Conservation (phyloP, 1,284 basidiomycete genomes). For the Marasmius sp. region DNA sequence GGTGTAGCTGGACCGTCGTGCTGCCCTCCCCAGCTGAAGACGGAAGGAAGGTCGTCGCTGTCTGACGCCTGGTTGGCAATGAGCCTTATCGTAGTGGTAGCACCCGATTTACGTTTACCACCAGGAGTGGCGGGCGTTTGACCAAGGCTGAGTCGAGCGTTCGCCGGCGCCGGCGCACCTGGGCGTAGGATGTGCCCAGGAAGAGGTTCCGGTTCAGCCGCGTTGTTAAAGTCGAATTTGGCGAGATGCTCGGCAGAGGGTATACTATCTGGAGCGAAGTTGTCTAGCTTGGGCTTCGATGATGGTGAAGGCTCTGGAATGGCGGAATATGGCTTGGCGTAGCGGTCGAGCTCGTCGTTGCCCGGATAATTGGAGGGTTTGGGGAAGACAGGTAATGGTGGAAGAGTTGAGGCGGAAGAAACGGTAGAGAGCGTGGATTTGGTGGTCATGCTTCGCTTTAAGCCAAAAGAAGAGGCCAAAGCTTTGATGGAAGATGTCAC, state of each 20-base stretch:
- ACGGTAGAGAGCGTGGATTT: slow-evolving; percentile 26
- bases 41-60: slow-evolving; percentile 9
- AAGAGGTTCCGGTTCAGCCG: slow-evolving; percentile 43
- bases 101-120: slow-evolving; percentile 34
- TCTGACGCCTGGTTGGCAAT: slow-evolving; percentile 37
- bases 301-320: slow-evolving; percentile 41
- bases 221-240: slow-evolving; percentile 25
- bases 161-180: slow-evolving; percentile 54
- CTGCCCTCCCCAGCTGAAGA: neutral
- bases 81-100: slow-evolving; percentile 63
- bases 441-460: slow-evolving; percentile 48
- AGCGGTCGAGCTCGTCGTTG: slow-evolving; percentile 42
- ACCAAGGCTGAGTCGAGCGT: slow-evolving; percentile 56
- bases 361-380: slow-evolving; percentile 19
- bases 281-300: slow-evolving; percentile 43
- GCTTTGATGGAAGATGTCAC: slow-evolving; percentile 69
- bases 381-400: slow-evolving; percentile 26
- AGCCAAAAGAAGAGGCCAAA: slow-evolving; percentile 66
- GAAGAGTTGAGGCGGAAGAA: slow-evolving; percentile 24
- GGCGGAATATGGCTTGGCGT: slow-evolving; percentile 53
- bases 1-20: slow-evolving; percentile 44
- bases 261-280: slow-evolving; percentile 45
- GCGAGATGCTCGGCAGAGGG: slow-evolving; percentile 25
- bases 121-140: slow-evolving; percentile 36
- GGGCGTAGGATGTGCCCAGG: slow-evolving; percentile 56